These are phyloP conservation scores for Cutaneotrichosporon sp. DNA, from an alignment of 1,284 basidiomycete genomes.

Conservation along the genomic window DNA sequence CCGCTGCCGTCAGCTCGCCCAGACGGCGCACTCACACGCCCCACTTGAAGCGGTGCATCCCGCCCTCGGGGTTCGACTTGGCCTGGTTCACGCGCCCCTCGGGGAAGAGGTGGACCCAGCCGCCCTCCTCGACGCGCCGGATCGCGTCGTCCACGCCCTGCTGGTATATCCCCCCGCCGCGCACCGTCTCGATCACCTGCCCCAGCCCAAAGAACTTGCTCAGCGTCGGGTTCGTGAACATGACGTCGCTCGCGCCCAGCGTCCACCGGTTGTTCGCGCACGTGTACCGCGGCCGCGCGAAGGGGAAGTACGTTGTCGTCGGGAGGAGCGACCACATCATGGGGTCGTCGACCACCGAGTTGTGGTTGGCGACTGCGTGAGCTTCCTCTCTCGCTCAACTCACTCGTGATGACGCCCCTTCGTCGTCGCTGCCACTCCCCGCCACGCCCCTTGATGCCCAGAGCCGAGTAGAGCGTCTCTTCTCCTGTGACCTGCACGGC, in stretches of 20 bases:
- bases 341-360: slow-evolving; percentile 65
- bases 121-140: slow-evolving; percentile 72
- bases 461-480: slow-evolving; percentile 63
- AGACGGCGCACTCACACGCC: slow-evolving; percentile 75
- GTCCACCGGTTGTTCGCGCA: slow-evolving; percentile 51
- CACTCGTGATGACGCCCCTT: slow-evolving; percentile 79
- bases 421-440: slow-evolving; percentile 54
- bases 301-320: slow-evolving; percentile 60
- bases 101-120: slow-evolving; percentile 92
- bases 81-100: slow-evolving; percentile 90
- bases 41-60: slow-evolving; percentile 89
- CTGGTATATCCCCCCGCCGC: slow-evolving; percentile 88
- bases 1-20: slow-evolving; percentile 59
- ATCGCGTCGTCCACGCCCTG: slow-evolving; percentile 81
- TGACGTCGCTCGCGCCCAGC: slow-evolving; percentile 72
- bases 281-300: slow-evolving; percentile 39
- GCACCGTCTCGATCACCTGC: slow-evolving; percentile 90
- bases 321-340: slow-evolving; percentile 79
- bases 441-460: slow-evolving; percentile 55
- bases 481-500: slow-evolving; percentile 67
- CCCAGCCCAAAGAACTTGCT: slow-evolving; percentile 83
- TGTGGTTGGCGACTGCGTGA: slow-evolving; percentile 79
- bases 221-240: slow-evolving; percentile 89
- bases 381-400: slow-evolving; percentile 31
- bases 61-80: slow-evolving; percentile 59